Conservation (phyloP, 768 basidiomycete genomes). For the Cystobasidium ongulense region DNA sequence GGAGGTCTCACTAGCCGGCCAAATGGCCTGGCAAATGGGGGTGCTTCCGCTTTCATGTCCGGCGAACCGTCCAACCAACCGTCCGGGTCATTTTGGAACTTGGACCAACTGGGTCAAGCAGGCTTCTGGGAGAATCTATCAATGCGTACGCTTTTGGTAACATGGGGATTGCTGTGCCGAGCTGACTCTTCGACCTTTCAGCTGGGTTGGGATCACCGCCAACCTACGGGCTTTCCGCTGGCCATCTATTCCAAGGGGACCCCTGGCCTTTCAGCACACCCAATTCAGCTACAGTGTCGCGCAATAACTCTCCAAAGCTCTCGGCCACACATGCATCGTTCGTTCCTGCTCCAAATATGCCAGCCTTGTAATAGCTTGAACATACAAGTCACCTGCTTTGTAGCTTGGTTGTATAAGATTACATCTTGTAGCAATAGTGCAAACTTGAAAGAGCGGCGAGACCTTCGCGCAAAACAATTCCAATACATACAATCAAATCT, state of each 20-base stretch:
- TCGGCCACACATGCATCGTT: background rate
- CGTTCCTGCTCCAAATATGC: background rate
- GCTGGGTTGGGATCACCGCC: conserved; percentile 28
- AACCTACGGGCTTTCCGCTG: conserved; percentile 20
- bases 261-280: conserved; percentile 29
- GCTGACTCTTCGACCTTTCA: background rate
- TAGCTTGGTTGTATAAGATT: background rate
- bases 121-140: conserved; percentile 31
- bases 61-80: conserved; percentile 1
- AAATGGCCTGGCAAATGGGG: background rate
- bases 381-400: background rate
- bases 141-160: conserved; percentile 3
- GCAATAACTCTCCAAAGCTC: conserved; percentile 6
- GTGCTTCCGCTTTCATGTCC: background rate
- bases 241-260: conserved; percentile 24
- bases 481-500: too few relatives aligned
- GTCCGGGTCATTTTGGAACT: conserved; percentile 9
- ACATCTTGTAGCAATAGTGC: background rate
- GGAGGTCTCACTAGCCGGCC: background rate
- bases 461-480: too few relatives aligned
- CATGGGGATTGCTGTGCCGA: background rate
- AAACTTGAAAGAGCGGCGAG: background rate
- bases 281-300: conserved; percentile 20
- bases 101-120: conserved; percentile 28
- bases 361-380: background rate